phyloP scores from a whole-genome alignment of 208 protist species.

The Crithidia fasciculata region DNA sequence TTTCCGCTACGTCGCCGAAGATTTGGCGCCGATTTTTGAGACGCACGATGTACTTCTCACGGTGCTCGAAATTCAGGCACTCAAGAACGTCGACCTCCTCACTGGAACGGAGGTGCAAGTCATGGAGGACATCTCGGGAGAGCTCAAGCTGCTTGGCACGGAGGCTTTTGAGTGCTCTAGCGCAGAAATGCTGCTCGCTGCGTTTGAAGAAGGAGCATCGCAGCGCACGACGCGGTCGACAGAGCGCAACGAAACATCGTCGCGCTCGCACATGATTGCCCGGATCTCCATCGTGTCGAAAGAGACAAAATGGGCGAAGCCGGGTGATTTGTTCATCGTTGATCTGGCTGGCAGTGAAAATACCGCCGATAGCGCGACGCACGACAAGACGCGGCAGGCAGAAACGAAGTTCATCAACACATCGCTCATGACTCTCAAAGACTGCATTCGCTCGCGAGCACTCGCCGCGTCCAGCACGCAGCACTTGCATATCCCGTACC shows the following conservation, averaged over 20 bases:
- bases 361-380: conserved; percentile 87
- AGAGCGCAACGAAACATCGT: conserved; percentile 84
- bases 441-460: conserved; percentile 85
- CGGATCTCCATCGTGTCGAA: conserved; percentile 83
- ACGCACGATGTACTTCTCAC: conserved; percentile 79
- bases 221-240: conserved; percentile 82
- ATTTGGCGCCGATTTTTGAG: conserved; percentile 64
- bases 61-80: conserved; percentile 83
- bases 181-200: conserved; percentile 78
- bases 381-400: conserved; percentile 81
- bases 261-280: conserved; percentile 88
- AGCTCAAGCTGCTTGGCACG: conserved; percentile 76
- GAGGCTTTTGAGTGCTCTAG: conserved; percentile 84
- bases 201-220: conserved; percentile 78
- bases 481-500: conserved; percentile 91
- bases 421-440: conserved; percentile 93
- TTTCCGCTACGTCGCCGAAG: conserved; percentile 63
- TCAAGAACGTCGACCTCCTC: conserved; percentile 83
- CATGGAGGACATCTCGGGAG: conserved; percentile 81
- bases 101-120: conserved; percentile 82
- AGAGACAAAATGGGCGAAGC: conserved; percentile 83
- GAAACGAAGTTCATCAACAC: conserved; percentile 93
- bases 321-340: conserved; percentile 84
- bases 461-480: conserved; percentile 70
- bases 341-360: conserved; percentile 92